A percentile compares a stretch with the other conserved stretches of the same genome.
Conservation (phyloP, 1,284 basidiomycete species). For the Rhodotorula sp. region DNA sequence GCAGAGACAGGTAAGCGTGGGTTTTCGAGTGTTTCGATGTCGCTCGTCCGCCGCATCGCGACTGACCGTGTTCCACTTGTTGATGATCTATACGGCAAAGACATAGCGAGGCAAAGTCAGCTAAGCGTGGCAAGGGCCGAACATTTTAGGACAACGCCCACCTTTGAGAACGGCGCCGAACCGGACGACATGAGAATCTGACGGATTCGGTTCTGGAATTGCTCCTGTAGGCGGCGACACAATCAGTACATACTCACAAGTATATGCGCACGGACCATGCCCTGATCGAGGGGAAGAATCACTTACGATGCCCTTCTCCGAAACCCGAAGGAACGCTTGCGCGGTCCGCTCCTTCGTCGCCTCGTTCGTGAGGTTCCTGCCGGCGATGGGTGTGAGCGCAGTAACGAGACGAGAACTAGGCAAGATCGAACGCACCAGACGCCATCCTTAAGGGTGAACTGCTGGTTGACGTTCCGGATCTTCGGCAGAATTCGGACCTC, state of each 20-base stretch:
- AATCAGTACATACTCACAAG: background rate
- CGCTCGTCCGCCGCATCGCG: background rate
- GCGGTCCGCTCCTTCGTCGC: conserved; percentile 96
- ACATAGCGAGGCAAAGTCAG: background rate
- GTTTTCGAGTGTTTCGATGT: background rate
- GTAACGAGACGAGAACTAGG: background rate
- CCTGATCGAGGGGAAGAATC: background rate
- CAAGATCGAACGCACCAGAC: conserved; percentile 7
- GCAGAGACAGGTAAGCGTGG: background rate
- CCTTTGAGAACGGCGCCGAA: conserved; percentile 94
- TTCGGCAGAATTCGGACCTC: conserved; percentile 96
- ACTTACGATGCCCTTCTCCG: conserved; percentile 52
- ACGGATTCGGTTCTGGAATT: conserved; percentile 79
- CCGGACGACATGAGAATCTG: conserved; percentile 86
- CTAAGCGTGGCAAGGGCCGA: background rate
- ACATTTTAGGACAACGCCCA: background rate
- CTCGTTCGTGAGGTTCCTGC: conserved; percentile 59
- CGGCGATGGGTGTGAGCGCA: background rate
- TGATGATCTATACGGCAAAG: conserved; percentile 66
- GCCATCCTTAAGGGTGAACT: conserved; percentile 64
- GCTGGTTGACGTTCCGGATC: conserved; percentile 89
- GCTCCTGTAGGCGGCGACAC: background rate
- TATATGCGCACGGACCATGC: background rate
- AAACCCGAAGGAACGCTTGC: conserved; percentile 95
- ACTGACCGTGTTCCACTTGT: conserved; percentile 62